Percentiles rank a stretch among this genome's conserved stretches.
Conservation (phyloP, 257 asterid genomes). For the Agastache rugosa region DNA sequence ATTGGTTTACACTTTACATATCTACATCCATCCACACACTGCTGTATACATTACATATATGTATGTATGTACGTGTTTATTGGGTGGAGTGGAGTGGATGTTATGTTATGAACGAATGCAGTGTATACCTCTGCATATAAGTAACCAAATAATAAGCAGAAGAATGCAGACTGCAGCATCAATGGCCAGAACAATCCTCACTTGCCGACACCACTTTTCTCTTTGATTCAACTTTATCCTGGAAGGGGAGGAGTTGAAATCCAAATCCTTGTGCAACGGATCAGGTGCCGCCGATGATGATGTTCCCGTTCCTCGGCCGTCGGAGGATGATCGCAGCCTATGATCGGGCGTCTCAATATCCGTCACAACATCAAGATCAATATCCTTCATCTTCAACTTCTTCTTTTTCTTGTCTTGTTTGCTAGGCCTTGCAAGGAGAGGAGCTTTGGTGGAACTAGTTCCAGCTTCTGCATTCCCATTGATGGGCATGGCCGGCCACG, state of each 20-base stretch:
- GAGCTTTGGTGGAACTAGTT: conserved; percentile 58
- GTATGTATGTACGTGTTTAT: no score
- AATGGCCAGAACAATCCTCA: conserved; percentile 62
- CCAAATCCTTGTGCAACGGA: background rate
- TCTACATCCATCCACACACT: background rate
- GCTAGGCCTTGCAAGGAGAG: conserved; percentile 62
- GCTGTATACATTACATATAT: background rate
- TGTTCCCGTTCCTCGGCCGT: conserved; percentile 41
- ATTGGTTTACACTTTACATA: background rate
- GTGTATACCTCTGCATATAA: conserved; percentile 63
- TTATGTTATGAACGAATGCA: conserved; percentile 52
- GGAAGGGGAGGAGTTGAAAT: conserved; percentile 26
- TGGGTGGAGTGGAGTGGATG: no score
- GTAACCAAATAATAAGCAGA: conserved; percentile 69
- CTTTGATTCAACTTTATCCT: conserved; percentile 47
- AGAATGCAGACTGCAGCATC: conserved; percentile 65
- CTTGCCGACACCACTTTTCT: conserved; percentile 70
- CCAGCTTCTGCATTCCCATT: conserved; percentile 42
- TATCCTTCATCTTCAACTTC: conserved; percentile 32
- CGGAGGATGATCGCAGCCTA: conserved; percentile 43
- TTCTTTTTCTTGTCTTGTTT: conserved; percentile 62
- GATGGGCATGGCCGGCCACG: conserved; percentile 46
- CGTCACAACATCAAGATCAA: conserved; percentile 48
- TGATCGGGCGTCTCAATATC: conserved; percentile 62
- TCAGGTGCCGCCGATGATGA: conserved; percentile 20